phyloP scores from a whole-genome alignment of 2,329 filamentous ascomycete genomes.

The Exophiala sideris region DNA sequence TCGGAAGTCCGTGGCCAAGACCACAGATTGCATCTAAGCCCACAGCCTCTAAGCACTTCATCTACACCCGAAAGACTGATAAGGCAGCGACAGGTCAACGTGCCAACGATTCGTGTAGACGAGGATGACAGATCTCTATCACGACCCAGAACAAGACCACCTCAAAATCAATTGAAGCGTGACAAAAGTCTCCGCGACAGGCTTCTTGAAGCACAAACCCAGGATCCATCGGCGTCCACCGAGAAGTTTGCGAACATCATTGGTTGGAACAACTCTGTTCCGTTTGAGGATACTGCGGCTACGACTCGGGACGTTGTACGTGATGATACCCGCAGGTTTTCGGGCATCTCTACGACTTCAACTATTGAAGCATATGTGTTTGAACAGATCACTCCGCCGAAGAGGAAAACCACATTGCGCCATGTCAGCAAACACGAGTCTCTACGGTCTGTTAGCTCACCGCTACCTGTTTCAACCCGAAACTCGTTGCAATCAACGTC shows the following conservation, averaged over 20 bases:
- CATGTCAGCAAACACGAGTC: conserved; percentile 54
- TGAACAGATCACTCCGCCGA: conserved; percentile 42
- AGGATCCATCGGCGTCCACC: conserved; percentile 37
- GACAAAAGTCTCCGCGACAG: conserved; percentile 36
- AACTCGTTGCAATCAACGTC: conserved; percentile 41
- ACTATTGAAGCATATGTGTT: conserved; percentile 57
- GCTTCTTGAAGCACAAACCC: conserved; percentile 31
- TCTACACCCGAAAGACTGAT: not conserved
- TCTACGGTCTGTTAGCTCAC: conserved; percentile 47
- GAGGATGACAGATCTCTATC: not conserved
- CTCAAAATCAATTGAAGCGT: conserved; percentile 12
- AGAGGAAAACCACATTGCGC: conserved; percentile 46
- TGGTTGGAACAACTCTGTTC: conserved; percentile 43
- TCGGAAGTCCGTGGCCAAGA: not conserved
- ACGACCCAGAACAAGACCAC: not conserved
- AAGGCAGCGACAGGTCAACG: not conserved
- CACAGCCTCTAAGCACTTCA: not conserved
- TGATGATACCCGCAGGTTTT: conserved; percentile 42
- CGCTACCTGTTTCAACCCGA: conserved; percentile 43
- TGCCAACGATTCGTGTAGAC: not conserved
- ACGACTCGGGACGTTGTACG: conserved; percentile 18
- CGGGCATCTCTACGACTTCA: conserved; percentile 51
- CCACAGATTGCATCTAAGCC: not conserved
- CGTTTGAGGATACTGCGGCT: conserved; percentile 2
- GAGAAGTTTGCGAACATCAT: conserved; percentile 50